Evolutionary conservation across 2,329 filamentous ascomycete genomes (phyloP), one percentile per base, ranked within the genome.

Genomic region (Aspergillus tanneri): DNA sequence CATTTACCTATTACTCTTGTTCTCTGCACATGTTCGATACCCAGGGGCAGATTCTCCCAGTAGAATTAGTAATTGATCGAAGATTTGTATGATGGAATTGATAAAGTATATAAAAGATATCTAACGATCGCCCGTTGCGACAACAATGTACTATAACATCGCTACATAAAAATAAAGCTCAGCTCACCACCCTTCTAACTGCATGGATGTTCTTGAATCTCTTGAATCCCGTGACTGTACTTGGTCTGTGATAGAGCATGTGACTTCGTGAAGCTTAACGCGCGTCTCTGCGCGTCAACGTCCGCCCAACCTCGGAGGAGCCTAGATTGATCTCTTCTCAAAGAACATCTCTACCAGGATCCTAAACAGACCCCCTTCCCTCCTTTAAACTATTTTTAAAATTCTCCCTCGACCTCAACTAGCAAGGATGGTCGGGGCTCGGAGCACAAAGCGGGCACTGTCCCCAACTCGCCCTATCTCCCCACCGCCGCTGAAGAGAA

Each of bases 401-500:
- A 46, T 56, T 50, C 28, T 56, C 27, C 30, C 8, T 32, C 32
- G 32, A 30, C 16, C 50, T 18, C 35, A 34, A 3, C 46, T 42
- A 5, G 23, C 58, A 50, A 65, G 55, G 43, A 67, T 68, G 62
- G 57, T 52, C 25, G 59, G 65, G 22, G 50, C 46, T 47, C 57
- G 54, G 40, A 50, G 52, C 36, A 54, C 56, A 16, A 75, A 75
- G 49, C 58, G 72, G 47, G 46, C 66, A 14, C 63, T 59, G 14
- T 71, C 70, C 45, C 59, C 65, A 32, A 55, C 56, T 45, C 54
- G 56, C 71, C 63, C 73, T 42, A 74, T 84, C 36, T 84, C 81
- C 46, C 82, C 82, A 36, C 81, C 81, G 41, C 74, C 78, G 18
- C 58, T 77, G 11, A 83, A 80, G 63, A 72, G 80, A 30, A 80